These are phyloP conservation scores for Deinandra increscens DNA, from an alignment of 129 eudicot genomes.

Conservation along the genomic window DNA sequence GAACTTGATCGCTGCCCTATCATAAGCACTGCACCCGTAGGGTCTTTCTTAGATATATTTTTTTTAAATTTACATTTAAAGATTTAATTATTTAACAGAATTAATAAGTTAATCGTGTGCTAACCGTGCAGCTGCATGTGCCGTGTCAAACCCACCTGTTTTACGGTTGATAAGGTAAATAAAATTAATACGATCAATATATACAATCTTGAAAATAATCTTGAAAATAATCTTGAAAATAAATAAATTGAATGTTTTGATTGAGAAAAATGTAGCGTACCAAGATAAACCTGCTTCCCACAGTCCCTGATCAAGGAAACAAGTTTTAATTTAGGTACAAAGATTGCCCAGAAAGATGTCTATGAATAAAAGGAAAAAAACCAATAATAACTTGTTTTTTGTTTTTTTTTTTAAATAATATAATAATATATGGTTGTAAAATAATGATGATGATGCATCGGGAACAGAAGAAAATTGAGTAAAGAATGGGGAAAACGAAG, in stretches of 20 bases:
- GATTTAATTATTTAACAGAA: not conserved
- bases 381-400: not conserved
- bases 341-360: not conserved
- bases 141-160: conserved; percentile 86
- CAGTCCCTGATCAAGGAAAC: conserved; percentile 58
- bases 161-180: not conserved
- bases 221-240: conserved; percentile 3
- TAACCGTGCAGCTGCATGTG: conserved; percentile 90
- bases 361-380: too few relatives aligned
- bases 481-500: not conserved
- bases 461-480: conserved; percentile 16
- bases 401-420: not conserved
- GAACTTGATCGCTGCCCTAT: conserved; percentile 80
- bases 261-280: conserved; percentile 26
- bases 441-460: conserved; percentile 6
- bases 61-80: not conserved
- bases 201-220: not conserved
- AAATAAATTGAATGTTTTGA: not conserved
- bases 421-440: not conserved
- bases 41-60: not conserved
- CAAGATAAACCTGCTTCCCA: conserved; percentile 90
- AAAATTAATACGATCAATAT: too few relatives aligned
- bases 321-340: conserved; percentile 14
- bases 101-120: conserved; percentile 20
- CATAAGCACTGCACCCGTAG: conserved; percentile 63